Conservation (phyloP, 75 land plant species). For the Ceratopteris richardii region DNA sequence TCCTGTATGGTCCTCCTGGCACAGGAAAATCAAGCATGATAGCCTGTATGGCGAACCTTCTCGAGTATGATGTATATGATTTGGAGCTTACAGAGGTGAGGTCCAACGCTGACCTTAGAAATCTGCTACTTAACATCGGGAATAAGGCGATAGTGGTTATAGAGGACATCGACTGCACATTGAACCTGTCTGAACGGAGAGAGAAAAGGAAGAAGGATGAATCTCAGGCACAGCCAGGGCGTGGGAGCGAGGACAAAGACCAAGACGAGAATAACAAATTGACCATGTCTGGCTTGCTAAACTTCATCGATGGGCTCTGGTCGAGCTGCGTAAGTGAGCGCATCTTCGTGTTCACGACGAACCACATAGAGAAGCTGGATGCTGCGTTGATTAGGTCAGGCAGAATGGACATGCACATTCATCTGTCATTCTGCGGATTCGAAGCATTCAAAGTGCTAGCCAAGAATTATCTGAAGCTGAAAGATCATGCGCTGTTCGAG, state of each 20-base stretch:
- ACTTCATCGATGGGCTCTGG: slow-evolving; percentile 43
- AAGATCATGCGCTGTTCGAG: slow-evolving; percentile 27
- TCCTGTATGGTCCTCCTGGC: slow-evolving; percentile 64
- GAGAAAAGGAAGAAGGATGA: too few species aligned
- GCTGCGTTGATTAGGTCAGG: slow-evolving; percentile 62
- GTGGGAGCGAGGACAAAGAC: too few species aligned
- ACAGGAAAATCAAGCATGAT: slow-evolving; percentile 78
- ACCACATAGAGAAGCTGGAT: slow-evolving; percentile 27
- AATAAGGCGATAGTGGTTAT: slow-evolving; percentile 67
- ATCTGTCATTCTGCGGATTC: slow-evolving; percentile 49
- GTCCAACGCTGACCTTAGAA: slow-evolving; percentile 43
- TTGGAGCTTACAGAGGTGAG: slow-evolving; percentile 56
- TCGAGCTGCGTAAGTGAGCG: slow-evolving; percentile 48
- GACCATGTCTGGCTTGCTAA: slow-evolving; percentile 68
- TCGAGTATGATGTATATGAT: slow-evolving; percentile 68
- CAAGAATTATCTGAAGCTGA: slow-evolving; percentile 41
- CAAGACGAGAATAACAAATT: slow-evolving; percentile 5
- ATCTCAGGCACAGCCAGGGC: too few species aligned
- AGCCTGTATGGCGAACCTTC: slow-evolving; percentile 61
- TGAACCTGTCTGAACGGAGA: slow-evolving; percentile 27
- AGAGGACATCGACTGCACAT: slow-evolving; percentile 73
- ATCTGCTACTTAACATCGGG: slow-evolving; percentile 47
- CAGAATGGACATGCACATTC: slow-evolving; percentile 77
- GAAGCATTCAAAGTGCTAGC: slow-evolving; percentile 54
- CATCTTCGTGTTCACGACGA: slow-evolving; percentile 55